Percentiles rank a stretch among this genome's conserved stretches.
Evolutionary conservation across 2,329 filamentous ascomycete genomes (phyloP).

Genomic region (Fusarium veterinarium): DNA sequence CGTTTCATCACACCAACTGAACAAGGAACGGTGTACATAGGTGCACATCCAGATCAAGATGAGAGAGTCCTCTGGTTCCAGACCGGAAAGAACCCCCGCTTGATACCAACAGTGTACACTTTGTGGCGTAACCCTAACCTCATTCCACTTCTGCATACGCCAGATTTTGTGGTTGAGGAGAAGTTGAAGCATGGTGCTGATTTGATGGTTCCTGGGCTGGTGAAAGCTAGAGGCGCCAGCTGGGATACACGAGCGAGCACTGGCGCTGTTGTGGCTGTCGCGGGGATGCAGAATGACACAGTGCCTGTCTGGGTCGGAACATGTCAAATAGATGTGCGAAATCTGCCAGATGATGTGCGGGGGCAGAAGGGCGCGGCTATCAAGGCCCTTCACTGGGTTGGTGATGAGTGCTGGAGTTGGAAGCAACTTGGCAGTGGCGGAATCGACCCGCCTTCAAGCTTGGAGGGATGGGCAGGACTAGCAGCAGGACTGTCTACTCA

Average conservation of each 20-base stretch:
- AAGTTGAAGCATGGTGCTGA: constrained; percentile 39
- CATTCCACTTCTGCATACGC: constrained; percentile 37
- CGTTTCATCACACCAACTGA: constrained; percentile 37
- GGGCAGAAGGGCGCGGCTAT: constrained; percentile 36
- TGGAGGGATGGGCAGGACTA: constrained; percentile 34
- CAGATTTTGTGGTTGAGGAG: constrained; percentile 40
- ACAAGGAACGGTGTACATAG: constrained; percentile 36
- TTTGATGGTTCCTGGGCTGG: constrained; percentile 38
- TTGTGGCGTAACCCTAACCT: constrained; percentile 39
- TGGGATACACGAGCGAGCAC: constrained; percentile 35
- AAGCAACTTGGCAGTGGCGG: constrained; percentile 37
- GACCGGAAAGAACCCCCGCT: constrained; percentile 32
- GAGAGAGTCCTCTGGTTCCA: constrained; percentile 43
- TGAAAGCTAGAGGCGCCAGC: constrained; percentile 20
- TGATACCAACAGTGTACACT: constrained; percentile 41
- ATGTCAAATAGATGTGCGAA: constrained; percentile 33
- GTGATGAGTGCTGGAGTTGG: constrained; percentile 41
- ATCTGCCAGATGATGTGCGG: constrained; percentile 17
- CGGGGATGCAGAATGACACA: constrained; percentile 34
- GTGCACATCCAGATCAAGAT: constrained; percentile 29
- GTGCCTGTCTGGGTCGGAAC: constrained; percentile 37
- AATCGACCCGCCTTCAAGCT: constrained; percentile 24
- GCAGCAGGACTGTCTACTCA: not conserved
- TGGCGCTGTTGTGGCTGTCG: constrained; percentile 40
- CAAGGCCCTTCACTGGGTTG: constrained; percentile 39